Percentiles rank a stretch among this genome's conserved stretches.
Conservation (phyloP, 2,329 filamentous ascomycete species). For the Botrytis elliptica region DNA sequence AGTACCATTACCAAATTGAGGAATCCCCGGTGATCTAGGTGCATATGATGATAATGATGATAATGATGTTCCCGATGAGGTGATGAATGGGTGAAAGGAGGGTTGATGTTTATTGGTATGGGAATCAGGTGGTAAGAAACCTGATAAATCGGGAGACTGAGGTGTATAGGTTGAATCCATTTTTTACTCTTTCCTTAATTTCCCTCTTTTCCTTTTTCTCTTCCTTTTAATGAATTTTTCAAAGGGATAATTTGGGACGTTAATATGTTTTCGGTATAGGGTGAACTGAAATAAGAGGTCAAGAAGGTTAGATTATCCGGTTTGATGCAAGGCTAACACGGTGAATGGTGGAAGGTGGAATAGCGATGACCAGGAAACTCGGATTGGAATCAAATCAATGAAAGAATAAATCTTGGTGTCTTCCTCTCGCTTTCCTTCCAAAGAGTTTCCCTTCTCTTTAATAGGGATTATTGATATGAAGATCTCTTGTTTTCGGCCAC, state of each 20-base stretch:
- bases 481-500: background rate
- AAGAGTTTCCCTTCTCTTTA: background rate
- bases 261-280: conserved; percentile 13
- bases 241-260: conserved; percentile 12
- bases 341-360: background rate
- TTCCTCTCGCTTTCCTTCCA: background rate
- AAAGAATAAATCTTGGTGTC: background rate
- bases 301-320: conserved; percentile 9
- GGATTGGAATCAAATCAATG: background rate
- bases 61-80: background rate
- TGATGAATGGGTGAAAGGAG: background rate
- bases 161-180: conserved; percentile 39
- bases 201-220: conserved; percentile 13
- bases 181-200: conserved; percentile 12
- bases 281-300: background rate
- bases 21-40: conserved; percentile 36
- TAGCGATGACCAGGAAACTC: background rate
- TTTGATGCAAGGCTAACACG: conserved; percentile 31
- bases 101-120: conserved; percentile 30
- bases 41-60: conserved; percentile 29
- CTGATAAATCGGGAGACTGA: conserved; percentile 40
- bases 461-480: background rate
- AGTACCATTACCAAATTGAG: conserved; percentile 33
- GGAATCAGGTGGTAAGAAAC: conserved; percentile 34
- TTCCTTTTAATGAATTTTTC: conserved; percentile 17